A percentile compares a stretch with the other conserved stretches of the same genome.
Evolutionary conservation across 805 yeast species (phyloP).

Genomic region (Torulaspora franciscae): DNA sequence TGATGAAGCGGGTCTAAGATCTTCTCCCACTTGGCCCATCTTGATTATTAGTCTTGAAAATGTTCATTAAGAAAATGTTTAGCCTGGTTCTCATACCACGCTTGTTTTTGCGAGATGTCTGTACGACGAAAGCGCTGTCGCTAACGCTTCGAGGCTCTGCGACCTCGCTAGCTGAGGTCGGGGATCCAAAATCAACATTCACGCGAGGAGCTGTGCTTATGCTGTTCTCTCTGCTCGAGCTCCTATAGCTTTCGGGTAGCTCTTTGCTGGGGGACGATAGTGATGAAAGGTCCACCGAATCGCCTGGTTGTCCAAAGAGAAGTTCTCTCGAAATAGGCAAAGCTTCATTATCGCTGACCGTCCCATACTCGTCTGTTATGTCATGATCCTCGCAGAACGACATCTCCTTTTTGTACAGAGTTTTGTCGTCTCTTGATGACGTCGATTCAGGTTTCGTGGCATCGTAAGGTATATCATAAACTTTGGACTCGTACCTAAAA

Average conservation of each 20-base stretch:
- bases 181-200: background rate
- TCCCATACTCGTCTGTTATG: slow-evolving; percentile 1
- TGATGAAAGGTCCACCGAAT: slow-evolving; percentile 26
- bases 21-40: background rate
- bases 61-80: slow-evolving; percentile 17
- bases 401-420: slow-evolving; percentile 6
- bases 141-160: slow-evolving; percentile 25
- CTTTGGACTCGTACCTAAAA: slow-evolving; percentile 38
- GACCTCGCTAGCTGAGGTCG: background rate
- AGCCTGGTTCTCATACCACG: slow-evolving; percentile 22
- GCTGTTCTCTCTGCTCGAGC: slow-evolving; percentile 2
- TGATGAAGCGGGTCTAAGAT: background rate
- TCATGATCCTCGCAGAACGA: slow-evolving; percentile 3
- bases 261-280: slow-evolving; percentile 6
- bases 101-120: slow-evolving; percentile 10
- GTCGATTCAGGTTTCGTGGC: slow-evolving; percentile 8
- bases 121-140: slow-evolving; percentile 21
- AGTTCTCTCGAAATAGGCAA: slow-evolving; percentile 9
- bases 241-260: background rate
- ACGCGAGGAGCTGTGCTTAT: slow-evolving; percentile 1
- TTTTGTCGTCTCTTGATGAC: slow-evolving; percentile 10
- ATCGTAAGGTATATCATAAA: slow-evolving; percentile 35
- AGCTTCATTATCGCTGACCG: background rate
- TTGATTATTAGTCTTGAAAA: slow-evolving; percentile 15
- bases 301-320: slow-evolving; percentile 35